phyloP scores from a whole-genome alignment of 192 early-diverging fungal species.

The Backusella luteola region DNA sequence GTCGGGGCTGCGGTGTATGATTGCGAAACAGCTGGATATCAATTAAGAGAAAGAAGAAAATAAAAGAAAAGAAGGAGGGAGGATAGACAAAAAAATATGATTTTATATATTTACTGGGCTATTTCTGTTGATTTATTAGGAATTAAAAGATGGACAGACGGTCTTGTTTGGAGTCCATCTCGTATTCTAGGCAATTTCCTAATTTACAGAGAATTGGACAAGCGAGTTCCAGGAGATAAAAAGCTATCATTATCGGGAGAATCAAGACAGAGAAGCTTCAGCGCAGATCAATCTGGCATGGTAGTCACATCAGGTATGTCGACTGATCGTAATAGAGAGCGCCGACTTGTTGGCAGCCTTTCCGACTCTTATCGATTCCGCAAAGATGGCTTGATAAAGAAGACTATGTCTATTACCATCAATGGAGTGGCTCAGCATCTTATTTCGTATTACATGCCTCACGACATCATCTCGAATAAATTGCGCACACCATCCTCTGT shows the following conservation, averaged over 20 bases:
- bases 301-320: constrained; percentile 7
- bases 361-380: constrained; percentile 60
- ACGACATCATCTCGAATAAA: constrained; percentile 49
- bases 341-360: constrained; percentile 52
- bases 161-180: constrained; percentile 79
- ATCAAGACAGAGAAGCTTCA: constrained; percentile 22
- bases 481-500: constrained; percentile 55
- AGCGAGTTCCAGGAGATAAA: constrained; percentile 18
- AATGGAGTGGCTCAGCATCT: constrained; percentile 61
- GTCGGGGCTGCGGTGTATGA: constrained; percentile 5
- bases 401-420: constrained; percentile 75
- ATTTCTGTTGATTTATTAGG: constrained; percentile 24
- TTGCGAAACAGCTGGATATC: constrained; percentile 6
- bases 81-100: background rate
- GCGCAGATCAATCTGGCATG: constrained; percentile 36
- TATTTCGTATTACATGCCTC: constrained; percentile 58
- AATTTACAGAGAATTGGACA: constrained; percentile 74
- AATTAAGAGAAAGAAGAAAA: background rate
- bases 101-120: background rate
- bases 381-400: constrained; percentile 68
- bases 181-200: constrained; percentile 80
- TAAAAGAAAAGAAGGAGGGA: background rate
- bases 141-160: constrained; percentile 89
- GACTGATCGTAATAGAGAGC: constrained; percentile 50
- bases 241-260: constrained; percentile 14